Evolutionary conservation across 108 stramenopile species (phyloP).

Genomic region (Hondaea fermentalgiana): DNA sequence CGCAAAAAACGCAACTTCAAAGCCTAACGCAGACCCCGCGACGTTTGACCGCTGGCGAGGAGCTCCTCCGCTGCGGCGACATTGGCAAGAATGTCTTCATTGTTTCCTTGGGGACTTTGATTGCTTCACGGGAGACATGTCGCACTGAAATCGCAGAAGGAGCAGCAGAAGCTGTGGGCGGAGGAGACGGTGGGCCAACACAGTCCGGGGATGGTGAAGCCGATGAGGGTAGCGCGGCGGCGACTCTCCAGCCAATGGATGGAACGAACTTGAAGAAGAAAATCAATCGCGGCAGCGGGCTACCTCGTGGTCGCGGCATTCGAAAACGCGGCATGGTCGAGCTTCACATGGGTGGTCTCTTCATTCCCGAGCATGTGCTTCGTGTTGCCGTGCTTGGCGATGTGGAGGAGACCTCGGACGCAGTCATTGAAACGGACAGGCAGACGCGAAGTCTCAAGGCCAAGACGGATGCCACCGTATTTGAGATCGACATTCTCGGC

Average conservation of each 20-base stretch:
- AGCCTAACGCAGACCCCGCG: neutral
- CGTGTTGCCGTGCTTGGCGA: neutral
- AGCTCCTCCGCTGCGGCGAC: neutral
- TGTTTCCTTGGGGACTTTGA: neutral
- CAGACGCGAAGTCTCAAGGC: neutral
- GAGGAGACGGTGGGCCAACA: too few species aligned
- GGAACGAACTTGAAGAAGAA: too few species aligned
- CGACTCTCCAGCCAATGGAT: too few species aligned
- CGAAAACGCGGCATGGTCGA: neutral
- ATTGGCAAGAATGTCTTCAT: neutral
- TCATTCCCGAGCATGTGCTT: neutral
- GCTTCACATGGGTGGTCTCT: neutral
- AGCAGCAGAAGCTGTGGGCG: neutral
- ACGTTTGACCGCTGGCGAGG: neutral
- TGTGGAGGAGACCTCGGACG: neutral
- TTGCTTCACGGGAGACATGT: neutral
- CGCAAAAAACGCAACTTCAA: constrained; percentile 1
- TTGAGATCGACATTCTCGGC: neutral
- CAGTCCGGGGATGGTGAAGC: too few species aligned
- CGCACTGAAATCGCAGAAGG: neutral
- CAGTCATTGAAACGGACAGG: neutral
- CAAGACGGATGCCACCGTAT: neutral
- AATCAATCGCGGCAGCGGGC: neutral
- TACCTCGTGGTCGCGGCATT: neutral
- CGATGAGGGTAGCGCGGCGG: too few species aligned